Base-by-base conservation (phyloP, 768 basidiomycete species). In the Phylloporus sp. region DNA sequence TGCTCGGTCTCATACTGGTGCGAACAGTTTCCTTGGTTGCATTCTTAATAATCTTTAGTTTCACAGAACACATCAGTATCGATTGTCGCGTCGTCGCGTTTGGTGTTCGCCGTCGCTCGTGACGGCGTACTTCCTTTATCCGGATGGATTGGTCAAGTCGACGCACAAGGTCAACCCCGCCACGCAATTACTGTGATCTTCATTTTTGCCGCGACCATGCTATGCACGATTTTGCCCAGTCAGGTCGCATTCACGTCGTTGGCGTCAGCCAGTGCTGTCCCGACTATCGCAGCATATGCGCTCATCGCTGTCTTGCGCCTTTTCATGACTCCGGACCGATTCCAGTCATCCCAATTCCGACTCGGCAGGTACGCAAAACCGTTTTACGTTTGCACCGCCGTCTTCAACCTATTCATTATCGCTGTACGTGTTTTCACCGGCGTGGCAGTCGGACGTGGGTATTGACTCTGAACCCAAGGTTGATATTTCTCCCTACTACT, bases 181-280 rank as follows among this genome's bases (percentile, higher is more conserved):
- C 84, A 91, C 61, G 92, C 92, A 11, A 82, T 94, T 15, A 89
- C 89, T 3, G 82, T 94, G 56, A 93, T 94, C 62, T 88, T 80
- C 59, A 59, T 86, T 50, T 91, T 93, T 52, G 85, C 80, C 0
- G 83, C 86, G 1, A 35, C 68, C 26, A 56, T 94, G 18, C 74
- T 94, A n/a, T 92, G 89, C 71, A 85, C 87, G 9, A 93, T 94
- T 59, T 69, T 95, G 21, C 89, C 91, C 1, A 90, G 87, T 58
- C 82, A 86, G 57, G 93, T 94, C 29, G 92, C 93, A 4, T 96
- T 95, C 71, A 91, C 85, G 3, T 93, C 90, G 13, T 74, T 95
- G 49, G 78, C 93, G 33, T 92, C 89, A 10, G 93, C 90, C 7
- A 87, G 88, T 20, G 89, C 74, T 5, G 75, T 90, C 3, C 92